A percentile compares a stretch with the other conserved stretches of the same genome.
Conservation (phyloP, 2,329 filamentous ascomycete genomes). For the Colletotrichum sp. region DNA sequence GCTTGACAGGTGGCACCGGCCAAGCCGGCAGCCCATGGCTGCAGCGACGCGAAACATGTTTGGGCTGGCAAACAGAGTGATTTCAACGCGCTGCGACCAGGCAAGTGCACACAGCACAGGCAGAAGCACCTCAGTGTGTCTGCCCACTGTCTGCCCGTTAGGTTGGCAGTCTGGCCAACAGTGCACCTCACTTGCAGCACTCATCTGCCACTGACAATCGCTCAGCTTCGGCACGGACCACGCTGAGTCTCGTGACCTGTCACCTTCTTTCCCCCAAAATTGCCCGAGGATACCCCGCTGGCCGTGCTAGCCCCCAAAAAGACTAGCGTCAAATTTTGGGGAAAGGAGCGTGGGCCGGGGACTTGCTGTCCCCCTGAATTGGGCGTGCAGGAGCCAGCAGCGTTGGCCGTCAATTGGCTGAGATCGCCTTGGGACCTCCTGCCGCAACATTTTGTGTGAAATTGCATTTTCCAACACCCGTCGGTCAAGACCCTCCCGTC, state of each 20-base stretch:
- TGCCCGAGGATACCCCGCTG: slow-evolving; percentile 17
- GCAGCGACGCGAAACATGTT: slow-evolving; percentile 6
- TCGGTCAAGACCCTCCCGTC: slow-evolving; percentile 25
- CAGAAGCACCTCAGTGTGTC: not conserved
- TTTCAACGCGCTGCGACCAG: not conserved
- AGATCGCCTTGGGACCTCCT: slow-evolving; percentile 19
- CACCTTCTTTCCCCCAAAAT: slow-evolving; percentile 2
- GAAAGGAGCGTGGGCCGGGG: slow-evolving; percentile 20
- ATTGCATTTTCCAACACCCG: slow-evolving; percentile 36
- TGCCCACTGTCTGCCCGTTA: not conserved
- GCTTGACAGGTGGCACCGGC: not conserved
- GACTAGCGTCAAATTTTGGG: slow-evolving; percentile 13
- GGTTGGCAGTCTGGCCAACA: not conserved
- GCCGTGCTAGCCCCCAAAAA: not conserved
- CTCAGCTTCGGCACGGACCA: slow-evolving; percentile 11
- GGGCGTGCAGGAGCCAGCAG: slow-evolving; percentile 14
- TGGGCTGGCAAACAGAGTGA: not conserved
- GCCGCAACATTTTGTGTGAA: slow-evolving; percentile 43
- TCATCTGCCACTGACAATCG: not conserved
- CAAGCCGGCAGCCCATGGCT: not conserved
- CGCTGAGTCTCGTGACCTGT: slow-evolving; percentile 19
- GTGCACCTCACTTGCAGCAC: not conserved
- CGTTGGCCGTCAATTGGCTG: slow-evolving; percentile 24
- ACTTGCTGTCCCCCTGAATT: slow-evolving; percentile 25
- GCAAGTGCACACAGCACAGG: not conserved